phyloP scores from a whole-genome alignment of 2,329 filamentous ascomycete species.

The Arthroderma sp. region DNA sequence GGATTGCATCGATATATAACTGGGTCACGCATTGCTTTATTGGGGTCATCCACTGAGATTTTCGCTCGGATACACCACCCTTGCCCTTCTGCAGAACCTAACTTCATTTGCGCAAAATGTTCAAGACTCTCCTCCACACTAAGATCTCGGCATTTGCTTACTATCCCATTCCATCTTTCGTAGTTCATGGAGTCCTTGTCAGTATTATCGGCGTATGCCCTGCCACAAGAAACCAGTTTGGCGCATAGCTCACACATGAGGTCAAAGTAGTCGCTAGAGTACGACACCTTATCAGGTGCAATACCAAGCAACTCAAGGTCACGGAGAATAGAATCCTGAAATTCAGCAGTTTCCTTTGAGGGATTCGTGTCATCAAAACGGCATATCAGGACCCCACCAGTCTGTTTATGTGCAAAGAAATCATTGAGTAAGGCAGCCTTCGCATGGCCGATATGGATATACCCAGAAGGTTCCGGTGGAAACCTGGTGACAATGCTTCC shows the following conservation, averaged over 20 bases:
- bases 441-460: conserved; percentile 19
- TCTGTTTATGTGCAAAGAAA: conserved; percentile 22
- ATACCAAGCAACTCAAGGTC: conserved; percentile 77
- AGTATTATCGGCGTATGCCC: conserved; percentile 81
- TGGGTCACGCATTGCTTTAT: conserved; percentile 80
- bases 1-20: conserved; percentile 84
- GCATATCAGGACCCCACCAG: conserved; percentile 59
- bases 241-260: conserved; percentile 70
- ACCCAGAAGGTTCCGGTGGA: conserved; percentile 72
- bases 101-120: conserved; percentile 80
- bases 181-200: conserved; percentile 68
- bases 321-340: conserved; percentile 75
- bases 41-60: conserved; percentile 71
- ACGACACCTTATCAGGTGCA: conserved; percentile 64
- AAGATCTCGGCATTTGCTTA: conserved; percentile 61
- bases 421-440: conserved; percentile 25
- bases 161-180: conserved; percentile 64
- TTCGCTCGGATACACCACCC: conserved; percentile 79
- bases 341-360: conserved; percentile 85
- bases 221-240: conserved; percentile 63
- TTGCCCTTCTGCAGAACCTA: conserved; percentile 50
- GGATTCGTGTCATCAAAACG: conserved; percentile 91
- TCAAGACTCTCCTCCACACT: conserved; percentile 63
- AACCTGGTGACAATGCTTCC: conserved; percentile 87
- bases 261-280: conserved; percentile 85